phyloP scores from a whole-genome alignment of 2,329 filamentous ascomycete species.

The Gaeumannomyces tritici region DNA sequence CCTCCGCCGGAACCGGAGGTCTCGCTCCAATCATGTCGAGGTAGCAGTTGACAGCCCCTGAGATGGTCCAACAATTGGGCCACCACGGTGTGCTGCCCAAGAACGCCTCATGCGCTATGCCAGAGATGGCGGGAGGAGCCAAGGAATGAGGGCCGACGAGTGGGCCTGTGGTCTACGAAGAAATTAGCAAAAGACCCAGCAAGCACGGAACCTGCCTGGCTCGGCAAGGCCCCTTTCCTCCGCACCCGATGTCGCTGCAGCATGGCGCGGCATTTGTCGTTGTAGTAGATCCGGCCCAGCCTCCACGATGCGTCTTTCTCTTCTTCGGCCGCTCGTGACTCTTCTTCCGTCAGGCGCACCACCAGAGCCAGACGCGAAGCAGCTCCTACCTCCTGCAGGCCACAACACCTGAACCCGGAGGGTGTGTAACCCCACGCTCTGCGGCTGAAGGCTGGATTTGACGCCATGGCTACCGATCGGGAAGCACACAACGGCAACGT shows the following conservation, averaged over 20 bases:
- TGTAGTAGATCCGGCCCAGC: not conserved
- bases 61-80: too few relatives aligned
- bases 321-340: not conserved
- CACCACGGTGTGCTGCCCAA: too few relatives aligned
- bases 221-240: not conserved
- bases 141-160: too few relatives aligned
- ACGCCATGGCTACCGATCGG: conserved; percentile 2
- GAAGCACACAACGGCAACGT: conserved; percentile 3
- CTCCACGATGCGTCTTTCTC: not conserved
- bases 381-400: not conserved
- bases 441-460: not conserved
- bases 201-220: not conserved
- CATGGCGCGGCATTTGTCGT: not conserved
- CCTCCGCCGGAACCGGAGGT: not conserved
- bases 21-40: not conserved
- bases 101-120: too few relatives aligned
- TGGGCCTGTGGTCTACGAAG: not conserved
- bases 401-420: not conserved
- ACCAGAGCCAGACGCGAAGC: not conserved
- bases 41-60: too few relatives aligned
- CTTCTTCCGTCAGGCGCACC: not conserved
- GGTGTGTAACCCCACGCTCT: not conserved
- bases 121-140: too few relatives aligned
- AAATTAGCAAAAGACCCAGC: not conserved
- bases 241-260: not conserved